Evolutionary conservation across 75 land plant species (phyloP).

Genomic region (Gnetum montanum): DNA sequence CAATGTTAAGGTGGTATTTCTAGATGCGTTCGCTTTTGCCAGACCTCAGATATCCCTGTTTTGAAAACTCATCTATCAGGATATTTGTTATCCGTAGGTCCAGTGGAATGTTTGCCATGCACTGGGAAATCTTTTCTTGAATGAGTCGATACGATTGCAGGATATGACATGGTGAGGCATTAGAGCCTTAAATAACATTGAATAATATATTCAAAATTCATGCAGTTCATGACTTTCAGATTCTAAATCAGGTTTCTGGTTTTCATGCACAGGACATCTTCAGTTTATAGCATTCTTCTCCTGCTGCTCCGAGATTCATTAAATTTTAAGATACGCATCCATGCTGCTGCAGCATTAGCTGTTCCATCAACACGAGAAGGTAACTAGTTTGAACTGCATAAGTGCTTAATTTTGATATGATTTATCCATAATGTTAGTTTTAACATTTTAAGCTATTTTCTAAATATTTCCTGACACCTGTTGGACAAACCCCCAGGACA

Average conservation of each 20-base stretch:
- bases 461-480: neutral
- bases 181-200: neutral
- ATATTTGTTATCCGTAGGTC: conserved; percentile 69
- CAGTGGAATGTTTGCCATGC: conserved; percentile 99
- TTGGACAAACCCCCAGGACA: neutral
- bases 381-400: conserved; percentile 8
- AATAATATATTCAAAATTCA: no score
- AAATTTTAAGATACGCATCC: conserved; percentile 90
- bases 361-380: conserved; percentile 68
- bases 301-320: conserved; percentile 83
- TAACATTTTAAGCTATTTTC: neutral
- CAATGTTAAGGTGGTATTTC: conserved; percentile 78
- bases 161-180: conserved; percentile 60
- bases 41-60: no score
- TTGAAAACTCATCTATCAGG: no score
- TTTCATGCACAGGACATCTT: conserved; percentile 55
- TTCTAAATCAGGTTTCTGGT: no score
- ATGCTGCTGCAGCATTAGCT: conserved; percentile 88
- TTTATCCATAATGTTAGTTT: neutral
- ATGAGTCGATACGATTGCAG: conserved; percentile 50
- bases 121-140: conserved; percentile 78
- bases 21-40: no score
- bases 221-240: neutral
- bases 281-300: conserved; percentile 83
- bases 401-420: neutral